Evolutionary conservation across 2,329 filamentous ascomycete genomes (phyloP).

Genomic region (Aspergillus sp.): DNA sequence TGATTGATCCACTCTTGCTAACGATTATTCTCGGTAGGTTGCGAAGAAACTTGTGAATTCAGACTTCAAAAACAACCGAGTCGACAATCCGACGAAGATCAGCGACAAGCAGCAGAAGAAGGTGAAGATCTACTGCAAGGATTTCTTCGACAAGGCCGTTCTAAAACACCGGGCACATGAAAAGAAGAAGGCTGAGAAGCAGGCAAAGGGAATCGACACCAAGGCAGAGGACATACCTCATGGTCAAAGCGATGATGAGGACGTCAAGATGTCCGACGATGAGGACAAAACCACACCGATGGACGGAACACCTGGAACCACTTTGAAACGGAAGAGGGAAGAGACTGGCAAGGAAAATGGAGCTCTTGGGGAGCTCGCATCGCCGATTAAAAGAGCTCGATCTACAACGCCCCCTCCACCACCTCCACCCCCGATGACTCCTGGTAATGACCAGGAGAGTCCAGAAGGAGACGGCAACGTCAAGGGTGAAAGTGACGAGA

Average conservation of each 20-base stretch:
- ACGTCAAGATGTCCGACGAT: slow-evolving; percentile 40
- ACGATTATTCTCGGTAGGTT: slow-evolving; percentile 46
- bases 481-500: slow-evolving; percentile 12
- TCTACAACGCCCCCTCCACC: slow-evolving; percentile 35
- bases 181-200: slow-evolving; percentile 55
- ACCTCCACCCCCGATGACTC: slow-evolving; percentile 27
- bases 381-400: slow-evolving; percentile 54
- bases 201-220: slow-evolving; percentile 19
- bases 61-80: slow-evolving; percentile 86
- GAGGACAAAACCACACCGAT: slow-evolving; percentile 19
- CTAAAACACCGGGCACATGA: slow-evolving; percentile 68
- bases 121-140: slow-evolving; percentile 76
- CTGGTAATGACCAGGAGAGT: slow-evolving; percentile 9
- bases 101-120: slow-evolving; percentile 73
- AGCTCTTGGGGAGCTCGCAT: slow-evolving; percentile 35
- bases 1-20: slow-evolving; percentile 30
- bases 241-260: slow-evolving; percentile 15
- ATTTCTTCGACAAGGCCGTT: slow-evolving; percentile 83
- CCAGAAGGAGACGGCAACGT: slow-evolving; percentile 15
- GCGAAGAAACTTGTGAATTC: slow-evolving; percentile 86
- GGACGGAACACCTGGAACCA: slow-evolving; percentile 1
- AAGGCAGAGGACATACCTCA: slow-evolving; percentile 19
- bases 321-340: slow-evolving; percentile 62
- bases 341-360: slow-evolving; percentile 29
- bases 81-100: slow-evolving; percentile 74